Evolutionary conservation across 2,329 filamentous ascomycete genomes (phyloP).

Genomic region (Phoma herbarum): DNA sequence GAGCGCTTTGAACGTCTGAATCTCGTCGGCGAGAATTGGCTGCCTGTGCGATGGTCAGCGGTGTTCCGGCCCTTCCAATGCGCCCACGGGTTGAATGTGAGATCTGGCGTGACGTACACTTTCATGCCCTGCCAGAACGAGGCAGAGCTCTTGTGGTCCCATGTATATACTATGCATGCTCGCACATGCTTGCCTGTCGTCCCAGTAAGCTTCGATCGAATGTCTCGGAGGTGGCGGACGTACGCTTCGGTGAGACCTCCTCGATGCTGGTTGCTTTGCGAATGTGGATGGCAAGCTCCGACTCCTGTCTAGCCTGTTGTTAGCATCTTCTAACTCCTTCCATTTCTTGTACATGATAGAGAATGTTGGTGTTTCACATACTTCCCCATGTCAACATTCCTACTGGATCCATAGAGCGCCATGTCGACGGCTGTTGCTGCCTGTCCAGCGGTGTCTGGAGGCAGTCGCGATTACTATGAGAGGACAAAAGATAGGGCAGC

Average conservation of each 20-base stretch:
- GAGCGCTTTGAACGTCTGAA: conserved; percentile 98
- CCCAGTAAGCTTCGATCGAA: conserved; percentile 41
- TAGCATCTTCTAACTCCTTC: conserved; percentile 4
- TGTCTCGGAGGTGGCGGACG: conserved; percentile 22
- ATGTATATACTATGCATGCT: conserved; percentile 97
- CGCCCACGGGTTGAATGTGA: background rate
- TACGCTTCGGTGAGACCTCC: conserved; percentile 74
- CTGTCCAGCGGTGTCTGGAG: conserved; percentile 25
- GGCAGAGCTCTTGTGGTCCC: conserved; percentile 95
- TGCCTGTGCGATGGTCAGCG: conserved; percentile 66
- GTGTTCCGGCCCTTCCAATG: background rate
- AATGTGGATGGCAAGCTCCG: conserved; percentile 72
- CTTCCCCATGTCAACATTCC: conserved; percentile 70
- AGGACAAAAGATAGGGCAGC: conserved; percentile 4
- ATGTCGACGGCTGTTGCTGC: conserved; percentile 38
- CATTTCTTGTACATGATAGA: background rate
- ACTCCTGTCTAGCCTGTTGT: conserved; percentile 61
- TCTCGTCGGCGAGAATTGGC: conserved; percentile 96
- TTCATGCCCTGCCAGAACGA: conserved; percentile 99
- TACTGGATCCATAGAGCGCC: conserved; percentile 55
- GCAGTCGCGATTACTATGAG: conserved; percentile 18
- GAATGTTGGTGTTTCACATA: conserved; percentile 45
- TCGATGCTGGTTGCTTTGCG: conserved; percentile 73
- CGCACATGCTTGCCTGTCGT: conserved; percentile 86
- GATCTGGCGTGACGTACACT: conserved; percentile 69